Evolutionary conservation across 2,329 filamentous ascomycete genomes (phyloP).

Genomic region (Aspergillus sp.): DNA sequence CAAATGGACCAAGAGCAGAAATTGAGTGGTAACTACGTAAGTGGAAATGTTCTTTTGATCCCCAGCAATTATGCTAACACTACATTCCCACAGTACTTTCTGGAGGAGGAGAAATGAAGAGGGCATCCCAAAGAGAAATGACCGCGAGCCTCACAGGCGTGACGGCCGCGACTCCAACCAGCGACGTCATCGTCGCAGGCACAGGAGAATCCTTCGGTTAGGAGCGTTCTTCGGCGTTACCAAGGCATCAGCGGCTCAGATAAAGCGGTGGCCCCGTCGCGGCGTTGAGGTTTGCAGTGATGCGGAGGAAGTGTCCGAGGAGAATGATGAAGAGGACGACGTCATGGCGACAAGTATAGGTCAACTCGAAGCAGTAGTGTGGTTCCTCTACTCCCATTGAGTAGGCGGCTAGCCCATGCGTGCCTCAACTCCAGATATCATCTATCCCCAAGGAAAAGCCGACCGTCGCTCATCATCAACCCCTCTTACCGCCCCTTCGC

Average conservation of each 20-base stretch:
- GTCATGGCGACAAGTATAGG: not conserved
- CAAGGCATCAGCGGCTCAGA: conserved; percentile 33
- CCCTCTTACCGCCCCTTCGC: conserved; percentile 9
- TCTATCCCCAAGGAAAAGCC: not conserved
- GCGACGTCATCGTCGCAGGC: conserved; percentile 32
- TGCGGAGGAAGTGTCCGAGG: conserved; percentile 59
- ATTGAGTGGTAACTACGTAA: conserved; percentile 82
- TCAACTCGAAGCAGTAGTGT: not conserved
- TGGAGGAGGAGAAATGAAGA: conserved; percentile 81
- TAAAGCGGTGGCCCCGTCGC: conserved; percentile 29
- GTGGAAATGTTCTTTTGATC: conserved; percentile 32
- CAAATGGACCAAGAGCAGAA: conserved; percentile 99
- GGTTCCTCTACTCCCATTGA: not conserved
- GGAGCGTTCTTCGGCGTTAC: conserved; percentile 45
- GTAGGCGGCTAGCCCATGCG: not conserved
- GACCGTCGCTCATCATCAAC: conserved; percentile 17
- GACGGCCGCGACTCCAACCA: conserved; percentile 38
- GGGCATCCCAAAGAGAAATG: conserved; percentile 51
- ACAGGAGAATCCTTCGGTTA: conserved; percentile 34
- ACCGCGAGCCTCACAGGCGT: conserved; percentile 37
- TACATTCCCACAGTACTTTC: conserved; percentile 71
- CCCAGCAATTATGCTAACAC: conserved; percentile 6
- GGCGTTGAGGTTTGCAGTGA: conserved; percentile 48
- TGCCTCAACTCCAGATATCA: not conserved
- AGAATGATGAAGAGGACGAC: conserved; percentile 51